A percentile compares a stretch with the other conserved stretches of the same genome.
These are phyloP conservation scores for Anacardium occidentale DNA, from an alignment of 345 rosid species.

Conservation along the genomic window DNA sequence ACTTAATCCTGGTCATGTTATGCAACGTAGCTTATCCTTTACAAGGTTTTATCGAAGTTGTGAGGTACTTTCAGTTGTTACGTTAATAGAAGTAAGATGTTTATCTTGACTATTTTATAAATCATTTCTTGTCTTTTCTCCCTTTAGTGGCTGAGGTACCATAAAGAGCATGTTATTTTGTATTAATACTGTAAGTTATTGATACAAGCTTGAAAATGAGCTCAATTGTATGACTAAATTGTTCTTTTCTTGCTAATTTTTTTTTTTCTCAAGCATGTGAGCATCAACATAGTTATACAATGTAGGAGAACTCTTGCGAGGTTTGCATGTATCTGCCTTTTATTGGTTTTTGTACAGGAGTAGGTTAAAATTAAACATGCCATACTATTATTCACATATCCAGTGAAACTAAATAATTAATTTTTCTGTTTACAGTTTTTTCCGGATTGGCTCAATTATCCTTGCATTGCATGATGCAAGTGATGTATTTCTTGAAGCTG, in stretches of 20 bases:
- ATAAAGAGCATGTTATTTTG: neutral
- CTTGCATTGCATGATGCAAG: constrained; percentile 94
- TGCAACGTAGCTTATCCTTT: neutral
- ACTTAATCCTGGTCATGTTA: constrained; percentile 4
- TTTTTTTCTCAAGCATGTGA: neutral
- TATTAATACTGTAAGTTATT: neutral
- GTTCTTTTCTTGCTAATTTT: neutral
- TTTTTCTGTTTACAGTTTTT: constrained; percentile 52
- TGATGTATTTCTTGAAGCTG: constrained; percentile 86
- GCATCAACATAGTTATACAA: neutral
- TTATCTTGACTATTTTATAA: neutral
- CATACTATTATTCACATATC: neutral
- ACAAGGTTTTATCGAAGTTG: neutral
- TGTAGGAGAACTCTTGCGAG: neutral
- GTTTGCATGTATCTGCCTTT: neutral
- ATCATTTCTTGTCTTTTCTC: neutral
- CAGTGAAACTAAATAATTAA: constrained; percentile 2
- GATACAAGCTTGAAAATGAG: neutral
- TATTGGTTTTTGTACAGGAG: neutral
- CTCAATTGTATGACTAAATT: neutral
- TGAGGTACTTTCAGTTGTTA: constrained; percentile 3
- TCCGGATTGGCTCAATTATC: constrained; percentile 74
- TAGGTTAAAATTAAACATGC: constrained; percentile 1
- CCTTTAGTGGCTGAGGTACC: neutral
- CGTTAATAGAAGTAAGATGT: neutral